Conservation (phyloP, 768 basidiomycete species). For the Nidularia sp. region DNA sequence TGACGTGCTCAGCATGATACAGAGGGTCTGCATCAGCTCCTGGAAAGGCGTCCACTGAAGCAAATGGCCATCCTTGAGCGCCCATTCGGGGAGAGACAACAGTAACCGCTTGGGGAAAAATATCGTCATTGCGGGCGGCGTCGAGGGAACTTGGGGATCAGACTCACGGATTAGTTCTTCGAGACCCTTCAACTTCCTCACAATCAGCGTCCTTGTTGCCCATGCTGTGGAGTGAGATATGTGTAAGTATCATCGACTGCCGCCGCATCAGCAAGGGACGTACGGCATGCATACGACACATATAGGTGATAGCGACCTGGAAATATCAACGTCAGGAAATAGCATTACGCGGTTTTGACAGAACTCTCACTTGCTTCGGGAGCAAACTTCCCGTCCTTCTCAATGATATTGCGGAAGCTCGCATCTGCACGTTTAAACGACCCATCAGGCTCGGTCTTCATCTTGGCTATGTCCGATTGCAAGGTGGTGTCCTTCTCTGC, state of each 20-base stretch:
- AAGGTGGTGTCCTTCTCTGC: constrained; percentile 21
- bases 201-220: constrained; percentile 89
- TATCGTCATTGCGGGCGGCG: not conserved
- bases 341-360: not conserved
- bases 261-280: constrained; percentile 15
- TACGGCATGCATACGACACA: constrained; percentile 84
- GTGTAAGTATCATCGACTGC: too few species aligned
- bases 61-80: constrained; percentile 83
- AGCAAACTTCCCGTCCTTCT: constrained; percentile 34
- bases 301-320: constrained; percentile 89
- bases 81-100: constrained; percentile 88
- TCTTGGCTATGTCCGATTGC: constrained; percentile 51
- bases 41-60: constrained; percentile 60
- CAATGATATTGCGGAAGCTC: constrained; percentile 53
- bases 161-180: constrained; percentile 76
- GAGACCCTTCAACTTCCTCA: constrained; percentile 88
- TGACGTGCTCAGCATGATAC: constrained; percentile 64
- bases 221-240: constrained; percentile 30
- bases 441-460: constrained; percentile 55
- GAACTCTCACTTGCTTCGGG: constrained; percentile 64
- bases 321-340: too few species aligned
- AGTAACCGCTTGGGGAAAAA: constrained; percentile 53
- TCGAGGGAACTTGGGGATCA: not conserved
- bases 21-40: constrained; percentile 76
- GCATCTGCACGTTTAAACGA: constrained; percentile 51